phyloP scores from a whole-genome alignment of 805 yeast species.

The Yamadazyma paraphyllophila region DNA sequence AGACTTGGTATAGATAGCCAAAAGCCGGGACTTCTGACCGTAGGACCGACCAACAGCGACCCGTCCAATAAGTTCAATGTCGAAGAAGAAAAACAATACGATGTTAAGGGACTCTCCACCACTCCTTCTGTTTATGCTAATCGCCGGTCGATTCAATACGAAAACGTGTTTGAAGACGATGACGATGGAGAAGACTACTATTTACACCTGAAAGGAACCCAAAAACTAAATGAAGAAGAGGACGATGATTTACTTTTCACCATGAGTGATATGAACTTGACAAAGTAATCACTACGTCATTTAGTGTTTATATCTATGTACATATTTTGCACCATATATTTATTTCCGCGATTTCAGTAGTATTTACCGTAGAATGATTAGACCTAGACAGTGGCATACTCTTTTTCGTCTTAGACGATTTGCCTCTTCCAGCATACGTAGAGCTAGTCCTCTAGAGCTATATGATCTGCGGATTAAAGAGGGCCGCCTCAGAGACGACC shows the following conservation, averaged over 20 bases:
- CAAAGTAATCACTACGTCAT: conserved; percentile 18
- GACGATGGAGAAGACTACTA: conserved; percentile 50
- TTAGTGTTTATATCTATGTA: no score
- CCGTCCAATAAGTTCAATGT: no score
- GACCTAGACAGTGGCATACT: no score
- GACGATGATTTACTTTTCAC: conserved; percentile 68
- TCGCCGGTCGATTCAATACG: conserved; percentile 30
- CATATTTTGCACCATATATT: no score
- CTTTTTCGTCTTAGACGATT: no score
- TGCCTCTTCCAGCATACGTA: background rate
- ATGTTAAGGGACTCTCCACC: conserved; percentile 33
- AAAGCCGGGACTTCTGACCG: background rate
- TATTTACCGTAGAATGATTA: no score
- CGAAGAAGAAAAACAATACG: conserved; percentile 3
- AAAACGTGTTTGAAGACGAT: conserved; percentile 43
- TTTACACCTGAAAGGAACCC: conserved; percentile 11
- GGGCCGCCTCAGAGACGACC: conserved; percentile 65
- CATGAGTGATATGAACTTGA: conserved; percentile 70
- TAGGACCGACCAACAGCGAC: background rate
- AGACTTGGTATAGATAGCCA: conserved; percentile 19
- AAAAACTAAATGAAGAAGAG: conserved; percentile 22
- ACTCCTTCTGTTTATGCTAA: conserved; percentile 30
- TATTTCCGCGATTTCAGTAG: no score
- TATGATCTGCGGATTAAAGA: conserved; percentile 48
- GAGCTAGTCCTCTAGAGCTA: conserved; percentile 32